Conservation (phyloP, 106 monocot genomes). For the Platanthera zijinensis region DNA sequence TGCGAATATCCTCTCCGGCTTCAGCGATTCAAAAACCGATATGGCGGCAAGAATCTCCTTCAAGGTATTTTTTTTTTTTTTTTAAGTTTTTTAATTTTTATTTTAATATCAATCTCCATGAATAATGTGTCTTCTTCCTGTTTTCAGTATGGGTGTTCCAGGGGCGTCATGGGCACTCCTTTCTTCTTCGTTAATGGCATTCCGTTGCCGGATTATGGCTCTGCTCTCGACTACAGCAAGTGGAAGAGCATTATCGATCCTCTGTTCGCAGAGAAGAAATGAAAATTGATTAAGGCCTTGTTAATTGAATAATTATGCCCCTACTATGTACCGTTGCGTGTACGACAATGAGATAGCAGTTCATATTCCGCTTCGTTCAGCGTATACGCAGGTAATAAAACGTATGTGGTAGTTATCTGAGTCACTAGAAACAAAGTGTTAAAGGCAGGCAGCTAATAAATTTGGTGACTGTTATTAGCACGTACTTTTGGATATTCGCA, state of each 20-base stretch:
- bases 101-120: background rate
- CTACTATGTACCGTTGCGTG: no score
- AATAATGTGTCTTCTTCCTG: background rate
- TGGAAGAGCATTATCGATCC: conserved; percentile 56
- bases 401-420: no score
- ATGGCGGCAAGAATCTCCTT: conserved; percentile 38
- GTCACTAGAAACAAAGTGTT: no score
- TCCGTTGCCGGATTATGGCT: conserved; percentile 24
- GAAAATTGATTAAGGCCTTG: background rate
- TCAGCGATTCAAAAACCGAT: conserved; percentile 40
- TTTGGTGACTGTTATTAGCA: no score
- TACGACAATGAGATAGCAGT: no score
- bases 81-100: conserved; percentile 4
- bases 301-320: background rate
- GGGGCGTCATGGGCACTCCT: conserved; percentile 56
- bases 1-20: conserved; percentile 29
- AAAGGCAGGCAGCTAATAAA: no score
- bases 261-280: conserved; percentile 17
- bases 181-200: conserved; percentile 63
- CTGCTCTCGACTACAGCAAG: conserved; percentile 25
- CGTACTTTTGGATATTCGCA: no score
- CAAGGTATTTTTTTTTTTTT: conserved; percentile 23
- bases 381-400: no score
- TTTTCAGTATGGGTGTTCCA: conserved; percentile 56
- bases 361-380: no score